Evolutionary conservation across 768 basidiomycete species (phyloP), one percentile per base, ranked within the genome.

Genomic region (Tephrocybe sp.): DNA sequence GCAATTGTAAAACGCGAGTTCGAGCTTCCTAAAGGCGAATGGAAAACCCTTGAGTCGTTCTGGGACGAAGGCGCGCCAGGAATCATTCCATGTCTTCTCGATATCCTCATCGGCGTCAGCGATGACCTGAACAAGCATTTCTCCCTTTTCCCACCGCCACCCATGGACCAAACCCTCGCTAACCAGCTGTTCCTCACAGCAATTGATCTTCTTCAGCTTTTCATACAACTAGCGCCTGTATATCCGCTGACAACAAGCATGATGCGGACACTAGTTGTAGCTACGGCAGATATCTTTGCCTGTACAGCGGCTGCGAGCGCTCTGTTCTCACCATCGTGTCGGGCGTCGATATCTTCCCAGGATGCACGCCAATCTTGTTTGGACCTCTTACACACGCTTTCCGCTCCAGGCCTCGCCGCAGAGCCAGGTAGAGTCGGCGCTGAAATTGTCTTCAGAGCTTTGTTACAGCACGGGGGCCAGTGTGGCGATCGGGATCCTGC

Each of bases 11-110:
- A 72, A 26, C 71, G 71, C 17, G 83, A 84, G 41, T 63, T 89
- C 0, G 66, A 66, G 10, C 66, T 72, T n/a, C 77, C 78, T 16
- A 65, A 71, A 34, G 83, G 79, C 6, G 83, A 84, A 51, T 80
- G 75, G 73, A 71, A 67, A 11, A 68, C 83, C 9, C 65, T 87
- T 11, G 70, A 83, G 46, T 70, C 74, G 1, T 76, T 83, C 44
- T 87, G 87, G 86, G 71, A 74, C 5, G 83, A 84, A 55, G 70
- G 76, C 2, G 69, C 70, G 4, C 80, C 83, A 52, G 83, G 83
- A 14, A 65, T 88, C 39, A 59, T 82, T 12, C 73, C 77, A 10
- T 79, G 80, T 17, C 72, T 89, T 2, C 72, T 82, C 32, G 77
- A 83, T 36, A 57, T 80, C 44, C 68, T 83, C 45, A 56, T 66